phyloP scores from a whole-genome alignment of 108 stramenopile species.

The Fistulifera solaris region DNA sequence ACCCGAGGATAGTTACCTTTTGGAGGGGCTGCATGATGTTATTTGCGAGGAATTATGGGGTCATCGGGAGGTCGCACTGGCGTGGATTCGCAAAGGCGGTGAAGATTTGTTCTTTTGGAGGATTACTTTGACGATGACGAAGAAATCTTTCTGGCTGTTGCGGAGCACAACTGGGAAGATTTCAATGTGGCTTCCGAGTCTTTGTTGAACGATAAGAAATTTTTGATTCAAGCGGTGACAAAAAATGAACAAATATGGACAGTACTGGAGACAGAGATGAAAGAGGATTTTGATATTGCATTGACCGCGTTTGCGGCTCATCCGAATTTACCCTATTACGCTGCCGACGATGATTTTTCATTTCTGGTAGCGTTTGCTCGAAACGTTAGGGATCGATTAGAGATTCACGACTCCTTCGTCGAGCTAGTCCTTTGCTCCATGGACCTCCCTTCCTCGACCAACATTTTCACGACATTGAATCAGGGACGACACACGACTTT shows the following conservation, averaged over 20 bases:
- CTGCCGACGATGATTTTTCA: too few relatives aligned
- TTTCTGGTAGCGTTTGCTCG: too few relatives aligned
- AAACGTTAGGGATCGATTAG: too few relatives aligned
- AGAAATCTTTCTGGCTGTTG: constrained; percentile 17
- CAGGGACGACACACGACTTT: too few relatives aligned
- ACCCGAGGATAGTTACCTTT: not conserved
- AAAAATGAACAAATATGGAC: constrained; percentile 11
- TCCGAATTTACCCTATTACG: too few relatives aligned
- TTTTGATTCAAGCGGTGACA: constrained; percentile 15
- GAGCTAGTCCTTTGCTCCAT: too few relatives aligned
- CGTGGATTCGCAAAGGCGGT: constrained; percentile 23
- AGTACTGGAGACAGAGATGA: too few relatives aligned
- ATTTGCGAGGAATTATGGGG: constrained; percentile 19
- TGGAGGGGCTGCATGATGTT: constrained; percentile 7
- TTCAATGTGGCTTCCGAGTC: constrained; percentile 12
- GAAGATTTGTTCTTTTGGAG: constrained; percentile 11
- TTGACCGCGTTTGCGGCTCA: too few relatives aligned
- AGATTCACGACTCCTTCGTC: too few relatives aligned
- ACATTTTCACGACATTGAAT: too few relatives aligned
- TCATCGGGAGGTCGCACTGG: constrained; percentile 12
- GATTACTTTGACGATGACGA: constrained; percentile 5
- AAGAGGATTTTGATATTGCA: too few relatives aligned
- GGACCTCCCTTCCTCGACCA: too few relatives aligned
- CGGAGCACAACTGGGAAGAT: constrained; percentile 21
- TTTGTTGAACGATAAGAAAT: constrained; percentile 10